Conservation (phyloP, 306 rosid genomes). For the Lathyrus oleraceus region DNA sequence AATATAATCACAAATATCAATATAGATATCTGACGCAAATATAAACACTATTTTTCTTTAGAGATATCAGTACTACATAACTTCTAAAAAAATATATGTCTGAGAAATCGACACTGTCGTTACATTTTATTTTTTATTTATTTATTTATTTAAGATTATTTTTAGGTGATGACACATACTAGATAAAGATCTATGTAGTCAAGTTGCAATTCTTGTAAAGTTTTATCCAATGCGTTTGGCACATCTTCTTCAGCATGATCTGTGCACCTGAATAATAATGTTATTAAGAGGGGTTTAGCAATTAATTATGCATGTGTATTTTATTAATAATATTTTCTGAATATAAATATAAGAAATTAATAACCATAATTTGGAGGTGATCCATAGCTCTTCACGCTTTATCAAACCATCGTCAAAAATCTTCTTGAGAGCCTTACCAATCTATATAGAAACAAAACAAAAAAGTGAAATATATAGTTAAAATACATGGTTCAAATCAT, state of each 20-base stretch:
- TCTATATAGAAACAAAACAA: slow-evolving; percentile 33
- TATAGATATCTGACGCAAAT: too few relatives aligned
- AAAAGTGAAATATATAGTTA: too few relatives aligned
- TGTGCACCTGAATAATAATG: slow-evolving; percentile 50
- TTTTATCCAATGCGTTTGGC: slow-evolving; percentile 58
- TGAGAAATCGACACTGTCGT: too few relatives aligned
- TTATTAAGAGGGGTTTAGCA: too few relatives aligned
- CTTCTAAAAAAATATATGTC: too few relatives aligned
- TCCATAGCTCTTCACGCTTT: slow-evolving; percentile 71
- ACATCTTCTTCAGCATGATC: slow-evolving; percentile 76
- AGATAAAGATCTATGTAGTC: slow-evolving; percentile 76
- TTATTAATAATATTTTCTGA: background rate
- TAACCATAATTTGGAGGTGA: slow-evolving; percentile 87
- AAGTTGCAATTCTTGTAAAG: slow-evolving; percentile 64
- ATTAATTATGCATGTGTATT: too few relatives aligned
- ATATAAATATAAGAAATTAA: slow-evolving; percentile 39
- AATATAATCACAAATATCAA: too few relatives aligned
- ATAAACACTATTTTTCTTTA: too few relatives aligned
- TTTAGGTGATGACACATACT: slow-evolving; percentile 41
- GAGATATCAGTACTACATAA: too few relatives aligned
- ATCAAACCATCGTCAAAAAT: slow-evolving; percentile 64
- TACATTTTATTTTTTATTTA: too few relatives aligned
- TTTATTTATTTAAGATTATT: too few relatives aligned
- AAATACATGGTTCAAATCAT: too few relatives aligned
- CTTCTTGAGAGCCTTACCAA: slow-evolving; percentile 65